Percentiles rank a stretch among this genome's conserved stretches.
phyloP scores from a whole-genome alignment of 495 filamentous ascomycete genomes.

The Aspergillus nidulans region DNA sequence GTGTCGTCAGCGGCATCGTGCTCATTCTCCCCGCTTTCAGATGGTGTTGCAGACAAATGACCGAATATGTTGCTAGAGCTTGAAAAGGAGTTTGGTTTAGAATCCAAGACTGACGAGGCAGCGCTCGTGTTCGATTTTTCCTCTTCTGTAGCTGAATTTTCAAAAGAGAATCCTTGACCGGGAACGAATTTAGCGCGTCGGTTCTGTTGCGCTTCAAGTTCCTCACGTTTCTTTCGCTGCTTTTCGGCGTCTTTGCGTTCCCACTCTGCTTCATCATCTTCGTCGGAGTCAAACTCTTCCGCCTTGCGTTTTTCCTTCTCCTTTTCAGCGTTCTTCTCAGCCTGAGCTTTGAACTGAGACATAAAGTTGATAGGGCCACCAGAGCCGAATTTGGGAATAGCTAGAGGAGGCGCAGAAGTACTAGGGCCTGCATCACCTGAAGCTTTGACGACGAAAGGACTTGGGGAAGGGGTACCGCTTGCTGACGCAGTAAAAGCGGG shows the following conservation, averaged over 20 bases:
- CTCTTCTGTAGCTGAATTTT: conserved; percentile 11
- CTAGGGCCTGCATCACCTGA: conserved; percentile 17
- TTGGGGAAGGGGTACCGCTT: conserved; percentile 11
- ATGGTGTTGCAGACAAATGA: conserved; percentile 54
- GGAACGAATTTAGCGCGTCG: conserved; percentile 38
- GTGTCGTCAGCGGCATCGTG: conserved; percentile 44
- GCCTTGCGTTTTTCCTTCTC: conserved; percentile 50
- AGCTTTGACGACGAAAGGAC: conserved; percentile 25
- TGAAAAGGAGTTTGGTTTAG: conserved; percentile 20
- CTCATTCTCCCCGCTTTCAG: conserved; percentile 34
- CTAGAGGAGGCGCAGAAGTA: conserved; percentile 13
- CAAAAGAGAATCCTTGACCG: conserved; percentile 42
- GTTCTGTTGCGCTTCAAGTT: conserved; percentile 25
- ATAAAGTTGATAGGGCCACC: conserved; percentile 28
- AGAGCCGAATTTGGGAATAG: conserved; percentile 32
- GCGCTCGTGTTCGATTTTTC: conserved; percentile 16
- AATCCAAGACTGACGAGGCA: conserved; percentile 18
- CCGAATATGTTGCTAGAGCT: conserved; percentile 57
- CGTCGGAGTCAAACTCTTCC: conserved; percentile 54
- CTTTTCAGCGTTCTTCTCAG: conserved; percentile 31
- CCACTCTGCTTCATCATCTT: conserved; percentile 50
- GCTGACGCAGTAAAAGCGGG: conserved; percentile 13
- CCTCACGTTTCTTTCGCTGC: conserved; percentile 41
- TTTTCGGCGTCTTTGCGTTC: conserved; percentile 42
- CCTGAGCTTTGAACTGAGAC: conserved; percentile 34